phyloP scores from a whole-genome alignment of 192 early-diverging fungal genomes.

The Helicostylum pulchrum region DNA sequence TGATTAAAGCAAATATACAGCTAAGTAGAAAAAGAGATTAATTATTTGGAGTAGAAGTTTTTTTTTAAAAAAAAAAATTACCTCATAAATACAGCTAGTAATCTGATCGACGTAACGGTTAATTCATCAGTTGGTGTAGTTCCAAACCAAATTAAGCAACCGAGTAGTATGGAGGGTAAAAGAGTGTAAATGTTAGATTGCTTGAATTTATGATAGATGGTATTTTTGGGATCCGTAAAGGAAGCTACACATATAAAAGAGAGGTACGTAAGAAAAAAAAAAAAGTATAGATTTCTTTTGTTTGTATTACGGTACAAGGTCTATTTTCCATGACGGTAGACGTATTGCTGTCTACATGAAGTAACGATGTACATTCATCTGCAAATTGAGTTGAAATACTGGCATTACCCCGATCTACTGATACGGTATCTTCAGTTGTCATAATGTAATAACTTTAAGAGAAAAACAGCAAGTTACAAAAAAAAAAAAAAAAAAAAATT shows the following conservation, averaged over 20 bases:
- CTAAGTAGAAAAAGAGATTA: slow-evolving; percentile 16
- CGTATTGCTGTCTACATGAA: not conserved
- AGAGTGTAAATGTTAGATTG: not conserved
- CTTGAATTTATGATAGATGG: too few relatives aligned
- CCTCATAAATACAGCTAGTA: slow-evolving; percentile 40
- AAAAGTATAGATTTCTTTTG: not conserved
- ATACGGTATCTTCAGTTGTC: not conserved
- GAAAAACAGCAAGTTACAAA: not conserved
- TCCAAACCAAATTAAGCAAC: slow-evolving; percentile 30
- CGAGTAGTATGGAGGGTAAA: slow-evolving; percentile 26
- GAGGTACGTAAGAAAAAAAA: not conserved
- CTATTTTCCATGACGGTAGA: not conserved
- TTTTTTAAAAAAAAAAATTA: slow-evolving; percentile 1
- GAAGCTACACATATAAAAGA: too few relatives aligned
- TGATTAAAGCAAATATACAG: slow-evolving; percentile 52
- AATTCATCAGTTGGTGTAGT: slow-evolving; percentile 24
- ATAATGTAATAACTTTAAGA: too few relatives aligned
- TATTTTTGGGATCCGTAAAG: too few relatives aligned
- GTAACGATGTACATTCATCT: slow-evolving; percentile 9
- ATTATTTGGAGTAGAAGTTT: too few relatives aligned
- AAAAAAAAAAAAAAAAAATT: slow-evolving; percentile 1
- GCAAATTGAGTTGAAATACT: not conserved
- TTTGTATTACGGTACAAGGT: too few relatives aligned
- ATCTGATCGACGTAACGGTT: slow-evolving; percentile 30
- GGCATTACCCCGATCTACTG: not conserved